phyloP scores from a whole-genome alignment of 352 stramenopile genomes.

The Pelagophyceae sp. region DNA sequence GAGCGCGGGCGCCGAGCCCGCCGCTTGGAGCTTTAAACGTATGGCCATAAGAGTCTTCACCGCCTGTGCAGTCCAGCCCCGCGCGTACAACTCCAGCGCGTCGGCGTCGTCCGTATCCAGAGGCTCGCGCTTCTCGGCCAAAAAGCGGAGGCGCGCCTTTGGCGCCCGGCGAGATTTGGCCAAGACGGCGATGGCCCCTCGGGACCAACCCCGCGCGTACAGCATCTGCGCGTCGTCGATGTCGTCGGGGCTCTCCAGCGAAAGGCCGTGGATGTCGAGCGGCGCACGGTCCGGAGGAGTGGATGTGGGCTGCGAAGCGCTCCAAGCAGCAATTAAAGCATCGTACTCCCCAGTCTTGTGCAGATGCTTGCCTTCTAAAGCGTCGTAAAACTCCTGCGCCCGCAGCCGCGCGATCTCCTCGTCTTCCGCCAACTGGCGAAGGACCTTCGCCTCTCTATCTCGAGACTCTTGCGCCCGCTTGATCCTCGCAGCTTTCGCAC shows the following conservation, averaged over 20 bases:
- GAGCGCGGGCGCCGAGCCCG: background rate
- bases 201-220: background rate
- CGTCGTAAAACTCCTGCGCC: background rate
- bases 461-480: background rate
- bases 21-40: background rate
- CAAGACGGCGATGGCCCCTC: background rate
- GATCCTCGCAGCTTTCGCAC: background rate
- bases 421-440: background rate
- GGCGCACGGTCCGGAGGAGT: background rate
- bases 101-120: background rate
- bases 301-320: too few relatives aligned
- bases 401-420: background rate
- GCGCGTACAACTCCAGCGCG: background rate
- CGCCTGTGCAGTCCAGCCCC: background rate
- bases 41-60: background rate
- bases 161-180: too few relatives aligned
- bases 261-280: background rate
- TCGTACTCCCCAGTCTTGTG: background rate
- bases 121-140: background rate
- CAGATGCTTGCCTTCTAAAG: background rate
- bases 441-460: background rate
- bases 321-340: too few relatives aligned
- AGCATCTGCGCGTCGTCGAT: background rate
- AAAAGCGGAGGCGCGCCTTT: background rate
- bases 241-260: background rate